These are phyloP conservation scores for Vaccinium vitisidaea DNA, from an alignment of 148 eudicot genomes.

Conservation along the genomic window DNA sequence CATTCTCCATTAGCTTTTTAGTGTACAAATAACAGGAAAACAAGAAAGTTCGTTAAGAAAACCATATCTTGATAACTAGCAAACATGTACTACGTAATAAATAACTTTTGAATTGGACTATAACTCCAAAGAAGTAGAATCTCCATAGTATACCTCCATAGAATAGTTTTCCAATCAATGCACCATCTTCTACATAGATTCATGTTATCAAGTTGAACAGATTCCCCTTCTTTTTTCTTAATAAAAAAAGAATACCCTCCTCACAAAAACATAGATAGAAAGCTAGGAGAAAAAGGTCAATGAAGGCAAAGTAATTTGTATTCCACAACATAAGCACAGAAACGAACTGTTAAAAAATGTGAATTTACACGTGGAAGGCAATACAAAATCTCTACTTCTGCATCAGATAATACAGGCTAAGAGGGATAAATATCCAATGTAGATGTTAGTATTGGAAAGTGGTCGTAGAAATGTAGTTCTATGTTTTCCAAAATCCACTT, in stretches of 20 bases:
- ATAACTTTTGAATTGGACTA: not conserved
- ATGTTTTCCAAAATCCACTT: not conserved
- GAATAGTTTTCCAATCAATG: not conserved
- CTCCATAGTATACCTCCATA: not conserved
- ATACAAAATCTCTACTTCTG: not conserved
- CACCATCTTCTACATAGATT: not conserved
- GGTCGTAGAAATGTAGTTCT: not conserved
- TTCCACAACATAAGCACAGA: not conserved
- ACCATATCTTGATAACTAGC: too few relatives aligned
- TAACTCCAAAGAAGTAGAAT: not conserved
- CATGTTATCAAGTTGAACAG: not conserved
- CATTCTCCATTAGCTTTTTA: too few relatives aligned
- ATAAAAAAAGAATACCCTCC: not conserved
- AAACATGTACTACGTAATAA: not conserved
- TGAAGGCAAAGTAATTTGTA: not conserved
- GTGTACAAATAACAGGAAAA: not conserved
- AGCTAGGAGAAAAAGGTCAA: not conserved
- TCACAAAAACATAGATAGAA: not conserved
- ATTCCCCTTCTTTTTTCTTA: not conserved
- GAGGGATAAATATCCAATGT: not conserved
- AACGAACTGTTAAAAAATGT: not conserved
- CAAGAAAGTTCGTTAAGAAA: not conserved
- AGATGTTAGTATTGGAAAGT: not conserved
- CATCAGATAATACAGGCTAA: not conserved
- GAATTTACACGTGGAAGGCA: not conserved